Conservation (phyloP, 1,284 basidiomycete species). For the Mycocalia duriaeana region DNA sequence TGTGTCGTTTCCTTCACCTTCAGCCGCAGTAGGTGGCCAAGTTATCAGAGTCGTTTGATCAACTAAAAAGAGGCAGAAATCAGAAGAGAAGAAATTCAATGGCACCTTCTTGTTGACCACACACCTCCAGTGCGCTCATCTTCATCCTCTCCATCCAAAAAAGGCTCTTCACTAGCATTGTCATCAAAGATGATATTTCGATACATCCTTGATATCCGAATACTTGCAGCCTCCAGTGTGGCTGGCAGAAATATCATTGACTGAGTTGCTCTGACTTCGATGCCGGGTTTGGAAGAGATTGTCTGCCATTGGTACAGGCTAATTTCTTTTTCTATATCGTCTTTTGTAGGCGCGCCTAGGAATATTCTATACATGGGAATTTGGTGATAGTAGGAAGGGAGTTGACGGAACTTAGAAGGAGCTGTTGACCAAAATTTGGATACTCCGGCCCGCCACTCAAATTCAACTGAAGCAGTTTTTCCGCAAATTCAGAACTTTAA, state of each 20-base stretch:
- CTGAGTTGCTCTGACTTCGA: slow-evolving; percentile 5
- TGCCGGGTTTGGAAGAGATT: slow-evolving; percentile 20
- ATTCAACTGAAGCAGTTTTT: too few relatives aligned
- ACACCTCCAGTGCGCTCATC: not conserved
- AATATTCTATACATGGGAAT: slow-evolving; percentile 35
- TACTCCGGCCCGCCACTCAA: too few relatives aligned
- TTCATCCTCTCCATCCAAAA: slow-evolving; percentile 6
- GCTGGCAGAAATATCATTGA: slow-evolving; percentile 35
- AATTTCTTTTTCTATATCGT: slow-evolving; percentile 23
- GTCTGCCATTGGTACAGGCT: slow-evolving; percentile 37
- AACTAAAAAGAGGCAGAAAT: too few relatives aligned
- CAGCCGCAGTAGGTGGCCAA: slow-evolving; percentile 46
- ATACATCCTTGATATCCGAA: slow-evolving; percentile 60
- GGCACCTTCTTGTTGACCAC: too few relatives aligned
- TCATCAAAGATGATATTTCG: slow-evolving; percentile 61
- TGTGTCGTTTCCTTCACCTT: slow-evolving; percentile 1
- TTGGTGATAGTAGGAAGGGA: too few relatives aligned
- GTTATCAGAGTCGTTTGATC: slow-evolving; percentile 45
- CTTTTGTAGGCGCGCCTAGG: slow-evolving; percentile 39
- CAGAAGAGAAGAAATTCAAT: too few relatives aligned
- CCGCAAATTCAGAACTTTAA: too few relatives aligned
- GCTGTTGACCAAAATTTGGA: too few relatives aligned
- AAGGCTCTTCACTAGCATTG: slow-evolving; percentile 19
- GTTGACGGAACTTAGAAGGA: too few relatives aligned
- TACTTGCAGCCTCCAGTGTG: slow-evolving; percentile 56